Evolutionary conservation across 441 rosid species (phyloP), one percentile per base, ranked within the genome.

Genomic region (Monsonia emarginata): DNA sequence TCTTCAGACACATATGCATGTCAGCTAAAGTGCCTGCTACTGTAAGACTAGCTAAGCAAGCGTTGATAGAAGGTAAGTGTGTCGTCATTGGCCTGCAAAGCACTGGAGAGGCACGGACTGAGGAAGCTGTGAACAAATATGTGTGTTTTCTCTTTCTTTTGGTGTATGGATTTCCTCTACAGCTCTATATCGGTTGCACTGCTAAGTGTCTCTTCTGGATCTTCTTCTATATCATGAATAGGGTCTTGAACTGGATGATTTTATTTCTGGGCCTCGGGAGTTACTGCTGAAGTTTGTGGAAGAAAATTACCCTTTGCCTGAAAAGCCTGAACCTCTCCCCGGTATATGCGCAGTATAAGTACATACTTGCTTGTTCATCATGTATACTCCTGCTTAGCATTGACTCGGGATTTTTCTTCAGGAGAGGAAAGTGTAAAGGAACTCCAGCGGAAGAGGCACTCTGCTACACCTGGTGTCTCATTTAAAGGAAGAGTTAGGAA

Each of bases 211-310:
- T 48, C 63, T 68, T 38, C 65, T 59, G 48, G 66, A 46, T 21
- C 24, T 70, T 54, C 14, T 48, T 61, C 72, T 66, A 19, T 59
- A 32, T 64, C 46, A 40, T 36, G 22, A 63, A 42, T 68, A 95
- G 99, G 99, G 99, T 74, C 76, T 78, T 82, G 99, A 95, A 73
- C 99, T 95, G 78, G 97, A 95, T 85, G 99, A 95, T 81, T 95
- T 95, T 79, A 83, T 95, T 71, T 95, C 99, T 71, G 99, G 99
- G 32, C 99, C 99, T 71, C 94, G 97, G 72, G 99, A 91, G 76
- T 86, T 95, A 76, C 79, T 95, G 81, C 83, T 95, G 78, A 95
- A 95, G 82, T 88, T 95, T 74, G 97, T 89, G 60, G 99, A 91
- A 82, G 99, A 95, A 84, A 89, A 91, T 79, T 95, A 95, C 77